Base-by-base conservation (phyloP, 306 rosid genomes). In the Elaeagnus macrophylla region DNA sequence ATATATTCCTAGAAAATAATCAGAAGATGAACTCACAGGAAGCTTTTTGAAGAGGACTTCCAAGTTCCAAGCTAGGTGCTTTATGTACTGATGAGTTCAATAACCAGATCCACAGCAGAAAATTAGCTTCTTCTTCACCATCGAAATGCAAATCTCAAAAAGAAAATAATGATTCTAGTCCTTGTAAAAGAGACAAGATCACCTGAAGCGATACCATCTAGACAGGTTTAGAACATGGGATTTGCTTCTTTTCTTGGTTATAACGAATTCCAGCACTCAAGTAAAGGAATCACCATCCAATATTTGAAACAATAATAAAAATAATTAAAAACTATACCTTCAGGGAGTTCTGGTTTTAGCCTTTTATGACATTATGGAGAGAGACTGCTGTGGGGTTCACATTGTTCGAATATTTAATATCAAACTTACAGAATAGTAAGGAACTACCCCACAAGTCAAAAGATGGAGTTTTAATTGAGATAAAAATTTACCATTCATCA, bases 121-220 rank as follows among this genome's bases (percentile, higher is more conserved):
- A 72, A 70, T 25, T 25, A 60, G 19, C 15, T 13, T 45, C 16
- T 12, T 42, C 66, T 53, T 17, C 62, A 73, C 32, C 19, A 12
- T 45, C 15, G 39, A 40, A 65, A 4, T 42, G 70, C 52, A 68
- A 78, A 82, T 82, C 89, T 72, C 62, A 70, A 68, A 16, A n/a
- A 39, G 15, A 15, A 62, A 39, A 52, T 35, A 67, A 48, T 59
- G 37, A 64, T 48, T 47, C 37, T 41, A 39, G 52, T 37, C 66
- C 58, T 53, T 16, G 38, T 41, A 58, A 62, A 61, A 48, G 73
- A 61, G 81, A 60, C 77, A 75, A 50, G 48, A 43, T 42, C 89
- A 73, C 75, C 72, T 76, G 81, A 65, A 37, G 18, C 60, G 40
- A 45, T 54, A 57, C 19, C 69, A 55, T 56, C 81, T 18, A 63